Evolutionary conservation across 2,329 filamentous ascomycete genomes (phyloP), one percentile per base, ranked within the genome.

Genomic region (Parafenestella ontariensis): DNA sequence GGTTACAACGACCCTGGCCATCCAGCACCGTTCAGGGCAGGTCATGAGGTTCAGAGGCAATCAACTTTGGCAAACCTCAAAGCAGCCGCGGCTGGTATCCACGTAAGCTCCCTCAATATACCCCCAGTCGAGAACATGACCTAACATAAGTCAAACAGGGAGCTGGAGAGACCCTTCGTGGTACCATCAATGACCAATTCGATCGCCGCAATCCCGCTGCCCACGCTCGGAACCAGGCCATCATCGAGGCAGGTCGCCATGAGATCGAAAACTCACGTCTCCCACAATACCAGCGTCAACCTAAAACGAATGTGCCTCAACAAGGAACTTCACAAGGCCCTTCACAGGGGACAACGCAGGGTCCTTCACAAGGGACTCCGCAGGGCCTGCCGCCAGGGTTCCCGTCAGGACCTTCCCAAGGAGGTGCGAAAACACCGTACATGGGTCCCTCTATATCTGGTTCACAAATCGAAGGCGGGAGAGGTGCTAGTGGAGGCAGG

Each of bases 91-190:
- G 69, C 68, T 9, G 72, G 72, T n/a, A 72, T 75, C 17, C 72
- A 75, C 46, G 72, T 74, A 66, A 63, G 70, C 31, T 10, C 33
- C 17, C 5, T 47, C 24, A 9, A 2, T n/a, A 26, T 18, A 26
- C 17, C 15, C 41, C 4, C 0, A 10, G 15, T 18, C 17, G 18
- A 21, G 28, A n/a, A 31, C 5, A 20, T 28, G 20, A 46, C 46
- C 62, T 59, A 15, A 66, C 18, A n/a, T 40, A 15, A 2, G 3
- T 17, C 9, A 13, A 9, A 34, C 37, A 75, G 72, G 72, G 72
- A 37, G 72, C 71, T 17, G 64, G 72, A 44, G 72, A 75, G 61
- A 66, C 72, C 39, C 65, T 75, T 17, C 68, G 72, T 29, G 72
- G 72, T 11, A 74, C 71, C 3, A 63, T 75, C 33, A 74, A 74